Base-by-base conservation (phyloP, 768 basidiomycete genomes). In the Rickenella mellea region DNA sequence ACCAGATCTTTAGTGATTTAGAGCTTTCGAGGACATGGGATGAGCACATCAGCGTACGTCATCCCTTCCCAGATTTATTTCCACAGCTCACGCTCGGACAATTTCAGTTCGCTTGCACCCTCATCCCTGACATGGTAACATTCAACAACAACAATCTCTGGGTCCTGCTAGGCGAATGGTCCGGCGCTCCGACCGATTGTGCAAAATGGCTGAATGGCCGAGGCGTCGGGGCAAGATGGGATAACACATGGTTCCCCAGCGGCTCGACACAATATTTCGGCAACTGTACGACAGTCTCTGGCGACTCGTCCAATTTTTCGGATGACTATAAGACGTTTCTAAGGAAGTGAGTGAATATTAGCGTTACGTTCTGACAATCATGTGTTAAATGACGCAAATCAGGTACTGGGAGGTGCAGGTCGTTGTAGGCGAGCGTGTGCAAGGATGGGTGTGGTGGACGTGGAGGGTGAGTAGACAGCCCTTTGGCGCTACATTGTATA, bases 371-470 rank as follows among this genome's bases (percentile, higher is more conserved):
- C 33, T n/a, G 3, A 32, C 15, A 17, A 19, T 36, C 33, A 22
- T 19, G 33, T 36, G 7, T 5, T 3, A 5, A 22, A 17, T 36
- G 33, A 36, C 24, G 10, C 33, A 19, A 17, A 36, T 36, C 33
- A 79, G 76, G 55, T 87, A 83, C 50, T 91, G 81, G 72, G 87
- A 91, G 54, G 79, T 78, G 4, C 88, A 90, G 59, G 76, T 80
- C 11, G 73, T 73, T 44, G 69, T 84, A 40, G 86, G 81, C 17
- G 87, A 90, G 60, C 66, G 65, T 26, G 70, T 79, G 11, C 70
- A 76, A 32, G 82, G 83, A 15, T 85, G 83, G 83, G 65, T 82
- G 4, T 83, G 70, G 49, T 84, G 82, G 81, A 76, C 83, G 6
- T 85, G 83, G 83, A 85, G 84, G 71, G 80, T 76, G 37, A 20